These are phyloP conservation scores for Gardenia jasminoides DNA, from an alignment of 257 asterid species.

Conservation along the genomic window DNA sequence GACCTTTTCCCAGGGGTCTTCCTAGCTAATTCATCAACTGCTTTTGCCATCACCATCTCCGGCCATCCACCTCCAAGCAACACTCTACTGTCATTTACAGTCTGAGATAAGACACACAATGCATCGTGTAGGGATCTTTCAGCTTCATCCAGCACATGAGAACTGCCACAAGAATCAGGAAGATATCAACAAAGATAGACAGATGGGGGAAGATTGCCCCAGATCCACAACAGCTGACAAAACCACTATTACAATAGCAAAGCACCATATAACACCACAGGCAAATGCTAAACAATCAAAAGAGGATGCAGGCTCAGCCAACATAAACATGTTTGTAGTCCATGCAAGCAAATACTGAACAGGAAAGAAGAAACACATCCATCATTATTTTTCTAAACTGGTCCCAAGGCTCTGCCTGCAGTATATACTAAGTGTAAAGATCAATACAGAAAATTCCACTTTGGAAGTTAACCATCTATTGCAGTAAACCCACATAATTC, in stretches of 20 bases:
- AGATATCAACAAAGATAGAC: neutral
- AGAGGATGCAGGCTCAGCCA: neutral
- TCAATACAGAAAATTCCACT: neutral
- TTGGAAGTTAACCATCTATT: neutral
- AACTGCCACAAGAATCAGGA: conserved; percentile 39
- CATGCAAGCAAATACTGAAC: neutral
- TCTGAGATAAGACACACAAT: conserved; percentile 86
- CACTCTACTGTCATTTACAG: conserved; percentile 83
- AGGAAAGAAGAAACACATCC: neutral
- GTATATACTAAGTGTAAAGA: neutral
- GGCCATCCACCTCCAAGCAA: conserved; percentile 95
- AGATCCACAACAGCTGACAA: neutral
- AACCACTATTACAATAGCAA: too few species aligned
- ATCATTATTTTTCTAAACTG: neutral
- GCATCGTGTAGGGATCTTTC: conserved; percentile 94
- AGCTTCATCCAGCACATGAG: conserved; percentile 90
- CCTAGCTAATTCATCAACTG: conserved; percentile 84
- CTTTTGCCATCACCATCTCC: conserved; percentile 93
- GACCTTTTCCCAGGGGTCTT: conserved; percentile 88
- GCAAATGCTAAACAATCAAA: neutral
- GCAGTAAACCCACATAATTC: too few species aligned
- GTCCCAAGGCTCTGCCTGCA: neutral
- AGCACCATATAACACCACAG: neutral
- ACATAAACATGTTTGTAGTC: neutral
- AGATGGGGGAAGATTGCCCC: neutral